These are phyloP conservation scores for Cyanidioschyzon merolae DNA, from an alignment of 23 red algal genomes.

Conservation along the genomic window DNA sequence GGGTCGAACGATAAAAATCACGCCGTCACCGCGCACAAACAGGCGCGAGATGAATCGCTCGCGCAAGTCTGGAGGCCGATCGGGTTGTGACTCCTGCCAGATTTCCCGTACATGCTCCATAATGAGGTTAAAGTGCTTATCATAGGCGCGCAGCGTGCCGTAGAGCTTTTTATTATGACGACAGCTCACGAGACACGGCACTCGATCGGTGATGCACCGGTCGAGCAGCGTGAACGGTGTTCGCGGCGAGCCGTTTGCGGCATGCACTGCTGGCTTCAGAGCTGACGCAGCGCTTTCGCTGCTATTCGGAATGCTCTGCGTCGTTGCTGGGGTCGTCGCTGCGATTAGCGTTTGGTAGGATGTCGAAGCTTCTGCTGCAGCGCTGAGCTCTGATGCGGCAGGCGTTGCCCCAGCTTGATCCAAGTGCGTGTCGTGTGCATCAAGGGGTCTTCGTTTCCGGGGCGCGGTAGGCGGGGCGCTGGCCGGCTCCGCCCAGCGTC, in stretches of 20 bases:
- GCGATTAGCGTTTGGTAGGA: not conserved
- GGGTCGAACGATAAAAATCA: conserved; percentile 11
- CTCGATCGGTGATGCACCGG: not conserved
- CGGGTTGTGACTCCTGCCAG: not conserved
- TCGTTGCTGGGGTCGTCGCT: not conserved
- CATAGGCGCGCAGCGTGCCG: conserved; percentile 6
- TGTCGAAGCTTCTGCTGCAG: not conserved
- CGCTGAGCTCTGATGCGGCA: not conserved
- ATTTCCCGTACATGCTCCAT: conserved; percentile 11
- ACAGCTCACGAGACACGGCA: conserved; percentile 9
- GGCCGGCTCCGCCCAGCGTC: not conserved
- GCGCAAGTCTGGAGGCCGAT: not conserved
- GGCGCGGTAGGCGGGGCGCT: not conserved
- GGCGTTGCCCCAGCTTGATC: not conserved
- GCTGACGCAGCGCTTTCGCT: too few relatives aligned
- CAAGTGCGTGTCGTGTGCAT: not conserved
- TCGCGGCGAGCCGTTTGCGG: too few relatives aligned
- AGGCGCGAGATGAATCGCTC: not conserved
- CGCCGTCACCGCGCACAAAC: not conserved
- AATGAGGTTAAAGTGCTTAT: conserved; percentile 17
- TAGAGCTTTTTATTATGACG: conserved; percentile 11
- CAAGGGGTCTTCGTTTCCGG: not conserved
- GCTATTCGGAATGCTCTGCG: not conserved
- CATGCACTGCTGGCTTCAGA: too few relatives aligned
- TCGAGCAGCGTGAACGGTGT: conserved; percentile 11